Base-by-base conservation (phyloP, 148 eudicot genomes). In the Pharnaceum exiguum region DNA sequence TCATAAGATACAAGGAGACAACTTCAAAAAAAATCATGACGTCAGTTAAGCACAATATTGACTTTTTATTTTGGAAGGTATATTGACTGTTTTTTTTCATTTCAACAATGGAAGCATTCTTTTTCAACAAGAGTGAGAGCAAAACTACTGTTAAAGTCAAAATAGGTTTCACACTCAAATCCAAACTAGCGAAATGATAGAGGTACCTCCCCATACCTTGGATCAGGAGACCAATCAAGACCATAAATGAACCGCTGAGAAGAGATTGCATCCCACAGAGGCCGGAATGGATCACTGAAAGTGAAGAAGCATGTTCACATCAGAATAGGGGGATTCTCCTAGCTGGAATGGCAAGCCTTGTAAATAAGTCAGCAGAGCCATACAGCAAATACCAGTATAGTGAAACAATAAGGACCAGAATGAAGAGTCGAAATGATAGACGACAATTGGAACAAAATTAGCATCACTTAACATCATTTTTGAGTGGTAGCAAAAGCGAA, bases 211-310 rank as follows among this genome's bases (percentile, higher is more conserved):
- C 10, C 23, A 40, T 81, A 91, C 98, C 89, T 81, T 59, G 96
- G 99, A 73, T 93, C 78, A 47, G 88, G 82, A 43, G 82, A 61
- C 99, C 99, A 93, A 66, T 93, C 99, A 69, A 93, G 70, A 71
- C 90, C 70, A 71, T 67, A 88, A 55, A 80, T 72, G 39, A 32
- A 70, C 63, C 72, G 71, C 46, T 71, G 85, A 15, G 75, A 60
- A 35, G 86, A 68, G 65, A 72, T 71, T 55, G 79, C 71, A 59
- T 81, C 83, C 96, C 95, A 83, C 57, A 93, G 47, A 46, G 99
- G 90, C 44, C 75, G 79, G 59, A 81, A 93, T 55, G 96, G 99
- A 50, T 93, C 99, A 27, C 99, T 93, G 82, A 66, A 63, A 59
- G 54, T 46, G 23, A 69, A 65, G 55, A n/a, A 48, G 22, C n/a